Conservation (phyloP, 2,329 filamentous ascomycete species). For the Neofusicoccum kwambonambiense region DNA sequence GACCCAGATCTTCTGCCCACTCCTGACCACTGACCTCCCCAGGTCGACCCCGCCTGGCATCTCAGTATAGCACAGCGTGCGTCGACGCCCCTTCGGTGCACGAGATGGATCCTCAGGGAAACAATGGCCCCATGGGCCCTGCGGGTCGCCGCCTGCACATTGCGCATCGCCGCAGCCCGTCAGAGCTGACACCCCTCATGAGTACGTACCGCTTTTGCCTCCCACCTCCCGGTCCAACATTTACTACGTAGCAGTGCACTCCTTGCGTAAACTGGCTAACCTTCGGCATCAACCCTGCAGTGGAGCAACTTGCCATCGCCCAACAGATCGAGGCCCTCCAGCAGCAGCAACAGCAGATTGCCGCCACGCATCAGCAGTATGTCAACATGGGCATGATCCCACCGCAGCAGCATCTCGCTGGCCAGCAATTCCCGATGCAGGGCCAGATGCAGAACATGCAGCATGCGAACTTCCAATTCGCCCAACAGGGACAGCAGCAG, state of each 20-base stretch:
- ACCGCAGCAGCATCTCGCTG: slow-evolving; percentile 75
- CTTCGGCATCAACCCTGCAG: slow-evolving; percentile 46
- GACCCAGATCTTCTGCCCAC: slow-evolving; percentile 15
- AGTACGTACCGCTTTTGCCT: slow-evolving; percentile 63
- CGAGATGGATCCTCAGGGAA: slow-evolving; percentile 54
- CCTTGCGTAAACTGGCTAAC: slow-evolving; percentile 22
- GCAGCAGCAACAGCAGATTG: slow-evolving; percentile 96
- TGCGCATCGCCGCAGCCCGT: slow-evolving; percentile 93
- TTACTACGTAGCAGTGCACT: slow-evolving; percentile 15
- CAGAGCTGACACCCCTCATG: slow-evolving; percentile 95
- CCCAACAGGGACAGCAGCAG: slow-evolving; percentile 55
- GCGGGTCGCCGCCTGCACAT: slow-evolving; percentile 91
- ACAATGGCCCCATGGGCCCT: slow-evolving; percentile 60
- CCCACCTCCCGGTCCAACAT: slow-evolving; percentile 29
- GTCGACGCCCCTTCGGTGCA: neutral
- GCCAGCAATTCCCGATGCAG: slow-evolving; percentile 44
- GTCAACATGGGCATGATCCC: slow-evolving; percentile 95
- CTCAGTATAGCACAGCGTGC: slow-evolving; percentile 9
- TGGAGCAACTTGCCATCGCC: slow-evolving; percentile 97
- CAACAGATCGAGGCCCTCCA: slow-evolving; percentile 97
- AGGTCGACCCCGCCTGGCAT: slow-evolving; percentile 12
- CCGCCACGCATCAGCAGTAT: slow-evolving; percentile 95
- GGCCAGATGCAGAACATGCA: slow-evolving; percentile 76
- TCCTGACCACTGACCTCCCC: slow-evolving; percentile 4
- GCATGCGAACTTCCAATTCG: slow-evolving; percentile 83